Conservation (phyloP, 345 rosid genomes). For the Arabidopsis arenosa region DNA sequence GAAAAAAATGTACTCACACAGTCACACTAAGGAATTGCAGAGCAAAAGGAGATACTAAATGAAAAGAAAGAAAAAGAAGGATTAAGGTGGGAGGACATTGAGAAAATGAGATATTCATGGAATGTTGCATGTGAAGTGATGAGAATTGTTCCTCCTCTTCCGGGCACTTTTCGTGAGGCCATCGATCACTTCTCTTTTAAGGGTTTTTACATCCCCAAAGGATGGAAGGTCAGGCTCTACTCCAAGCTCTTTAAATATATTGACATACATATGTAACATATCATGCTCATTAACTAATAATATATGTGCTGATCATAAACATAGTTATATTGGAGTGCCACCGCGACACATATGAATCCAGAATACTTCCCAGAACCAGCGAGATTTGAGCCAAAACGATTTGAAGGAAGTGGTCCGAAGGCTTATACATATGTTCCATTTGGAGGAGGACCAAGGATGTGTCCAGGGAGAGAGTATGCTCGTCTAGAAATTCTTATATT, state of each 20-base stretch:
- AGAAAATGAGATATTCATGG: conserved; percentile 60
- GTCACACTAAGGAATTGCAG: conserved; percentile 30
- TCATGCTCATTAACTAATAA: neutral
- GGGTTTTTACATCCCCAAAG: conserved; percentile 55
- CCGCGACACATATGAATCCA: conserved; percentile 48
- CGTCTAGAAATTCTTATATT: conserved; percentile 55
- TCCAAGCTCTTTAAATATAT: neutral
- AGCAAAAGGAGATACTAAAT: conserved; percentile 53
- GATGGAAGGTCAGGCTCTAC: conserved; percentile 52
- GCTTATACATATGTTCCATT: conserved; percentile 57
- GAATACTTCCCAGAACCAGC: conserved; percentile 53
- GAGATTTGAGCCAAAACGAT: conserved; percentile 53
- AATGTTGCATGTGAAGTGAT: conserved; percentile 61
- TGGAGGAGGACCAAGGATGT: conserved; percentile 63
- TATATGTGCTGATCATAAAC: neutral
- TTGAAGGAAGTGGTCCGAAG: conserved; percentile 52
- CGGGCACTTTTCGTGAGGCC: conserved; percentile 56
- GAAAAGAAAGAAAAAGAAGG: conserved; percentile 44
- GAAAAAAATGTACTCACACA: neutral
- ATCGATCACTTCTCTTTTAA: conserved; percentile 46
- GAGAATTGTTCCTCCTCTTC: conserved; percentile 56
- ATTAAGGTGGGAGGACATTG: conserved; percentile 54
- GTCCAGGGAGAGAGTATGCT: conserved; percentile 59
- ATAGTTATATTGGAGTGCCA: conserved; percentile 57
- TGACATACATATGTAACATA: neutral